Base-by-base conservation (phyloP, 345 rosid species). In the Erysimum cheiranthoides region DNA sequence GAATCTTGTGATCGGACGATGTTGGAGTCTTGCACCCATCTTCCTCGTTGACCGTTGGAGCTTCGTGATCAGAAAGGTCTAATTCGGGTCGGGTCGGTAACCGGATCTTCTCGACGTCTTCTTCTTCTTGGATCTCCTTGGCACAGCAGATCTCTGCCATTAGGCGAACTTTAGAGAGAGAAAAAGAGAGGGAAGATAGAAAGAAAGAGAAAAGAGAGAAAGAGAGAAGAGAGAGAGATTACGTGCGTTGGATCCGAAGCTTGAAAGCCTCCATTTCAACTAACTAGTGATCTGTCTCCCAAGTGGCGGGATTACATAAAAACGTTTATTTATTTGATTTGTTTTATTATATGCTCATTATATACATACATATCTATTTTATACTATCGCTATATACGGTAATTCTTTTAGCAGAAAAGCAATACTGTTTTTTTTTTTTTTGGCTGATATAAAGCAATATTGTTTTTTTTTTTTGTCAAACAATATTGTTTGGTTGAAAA, bases 1-100 rank as follows among this genome's bases (percentile, higher is more conserved):
- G 84, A 60, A 85, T 87, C 82, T 77, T 86, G 52, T 83, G 87
- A 45, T 78, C 80, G 52, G 43, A 62, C 5, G 88, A 79, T 31
- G 89, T 84, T 12, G 91, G 93, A 47, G 94, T 89, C 75, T 63
- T 87, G 83, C 85, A 87, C 28, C 91, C 90, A 12, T 84, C 86
- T 0, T 82, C 78, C 0, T 80, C 80, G 45, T 74, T 73, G 69
- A 51, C 49, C 66, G 49, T 68, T 69, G 18, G 73, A 49, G 50
- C 64, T 52, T 65, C 47, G 3, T 81, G 71, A 39, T 59, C 51
- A 1, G 72, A 14, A 6, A 77, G 17, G 39, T 63, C 53, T 46
- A 77, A 3, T 28, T 28, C 71, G 46, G 82, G 78, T 69, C 68
- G 73, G 66, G 68, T 83, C 50, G 74, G 17, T 1, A 76, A 39